Percentiles rank a stretch among this genome's conserved stretches.
These are phyloP conservation scores for Blastomyces emzantsi DNA, from an alignment of 2,329 filamentous ascomycete genomes.

Conservation along the genomic window DNA sequence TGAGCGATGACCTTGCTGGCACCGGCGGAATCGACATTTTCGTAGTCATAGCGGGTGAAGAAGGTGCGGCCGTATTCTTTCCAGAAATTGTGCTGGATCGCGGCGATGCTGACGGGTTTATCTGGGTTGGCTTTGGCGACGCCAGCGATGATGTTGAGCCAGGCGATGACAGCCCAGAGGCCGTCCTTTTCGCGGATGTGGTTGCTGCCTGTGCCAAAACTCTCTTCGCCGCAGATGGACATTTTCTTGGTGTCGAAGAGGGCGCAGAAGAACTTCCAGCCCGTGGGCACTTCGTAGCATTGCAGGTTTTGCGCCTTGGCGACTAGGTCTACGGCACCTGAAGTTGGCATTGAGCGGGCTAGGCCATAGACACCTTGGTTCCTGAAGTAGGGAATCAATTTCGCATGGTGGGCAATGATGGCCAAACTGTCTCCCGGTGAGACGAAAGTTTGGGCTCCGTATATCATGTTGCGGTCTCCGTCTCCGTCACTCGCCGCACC, in stretches of 20 bases:
- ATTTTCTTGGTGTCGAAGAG: slow-evolving; percentile 91
- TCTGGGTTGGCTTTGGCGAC: slow-evolving; percentile 72
- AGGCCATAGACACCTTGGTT: slow-evolving; percentile 93
- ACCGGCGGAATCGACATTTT: slow-evolving; percentile 83
- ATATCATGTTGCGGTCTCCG: slow-evolving; percentile 99
- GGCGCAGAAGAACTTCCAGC: slow-evolving; percentile 99
- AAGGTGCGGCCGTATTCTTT: slow-evolving; percentile 91
- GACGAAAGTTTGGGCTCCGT: slow-evolving; percentile 91
- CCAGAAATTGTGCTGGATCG: slow-evolving; percentile 98
- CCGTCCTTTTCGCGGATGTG: slow-evolving; percentile 99
- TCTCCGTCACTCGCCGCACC: slow-evolving; percentile 95
- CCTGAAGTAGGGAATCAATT: slow-evolving; percentile 97
- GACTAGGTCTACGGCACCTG: slow-evolving; percentile 87
- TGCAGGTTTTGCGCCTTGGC: slow-evolving; percentile 87
- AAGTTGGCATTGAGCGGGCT: slow-evolving; percentile 95
- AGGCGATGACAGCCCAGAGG: slow-evolving; percentile 92
- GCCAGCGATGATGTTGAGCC: slow-evolving; percentile 97
- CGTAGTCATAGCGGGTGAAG: slow-evolving; percentile 99
- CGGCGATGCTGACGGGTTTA: slow-evolving; percentile 81
- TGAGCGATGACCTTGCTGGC: slow-evolving; percentile 83
- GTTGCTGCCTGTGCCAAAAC: slow-evolving; percentile 95
- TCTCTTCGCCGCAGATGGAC: slow-evolving; percentile 97
- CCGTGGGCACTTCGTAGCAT: slow-evolving; percentile 94
- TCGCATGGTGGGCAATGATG: slow-evolving; percentile 94
- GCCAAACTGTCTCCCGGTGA: slow-evolving; percentile 95